Conservation (phyloP, 176 grass and related monocot genomes). For the Puya raimondii region DNA sequence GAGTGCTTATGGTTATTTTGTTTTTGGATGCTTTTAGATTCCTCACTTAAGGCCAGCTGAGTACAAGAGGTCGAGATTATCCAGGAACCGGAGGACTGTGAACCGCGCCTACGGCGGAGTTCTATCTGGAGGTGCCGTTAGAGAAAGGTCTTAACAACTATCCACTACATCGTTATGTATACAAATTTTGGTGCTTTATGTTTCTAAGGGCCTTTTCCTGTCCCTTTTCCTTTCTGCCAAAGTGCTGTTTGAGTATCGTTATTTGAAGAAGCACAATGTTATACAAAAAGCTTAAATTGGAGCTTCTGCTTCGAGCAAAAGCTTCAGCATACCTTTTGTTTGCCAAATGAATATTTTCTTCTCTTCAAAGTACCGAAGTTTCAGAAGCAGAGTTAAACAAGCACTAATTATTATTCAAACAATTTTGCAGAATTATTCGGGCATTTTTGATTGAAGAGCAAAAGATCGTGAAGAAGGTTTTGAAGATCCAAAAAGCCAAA, state of each 20-base stretch:
- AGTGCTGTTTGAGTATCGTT: no score
- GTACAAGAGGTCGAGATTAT: slow-evolving; percentile 6
- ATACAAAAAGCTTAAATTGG: no score
- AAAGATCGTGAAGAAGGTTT: slow-evolving; percentile 10
- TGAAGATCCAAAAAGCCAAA: slow-evolving; percentile 14
- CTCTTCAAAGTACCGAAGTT: no score
- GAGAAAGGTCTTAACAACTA: slow-evolving; percentile 4
- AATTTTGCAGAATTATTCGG: slow-evolving; percentile 4
- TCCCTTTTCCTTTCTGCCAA: background rate
- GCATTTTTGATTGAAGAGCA: slow-evolving; percentile 10
- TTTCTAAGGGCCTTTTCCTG: background rate
- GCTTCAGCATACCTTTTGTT: no score
- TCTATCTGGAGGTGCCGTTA: background rate
- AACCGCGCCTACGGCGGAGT: slow-evolving; percentile 5
- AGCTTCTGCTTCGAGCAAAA: no score
- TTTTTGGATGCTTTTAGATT: slow-evolving; percentile 5
- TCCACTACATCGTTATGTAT: background rate
- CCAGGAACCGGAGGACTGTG: background rate
- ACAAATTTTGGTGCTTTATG: background rate
- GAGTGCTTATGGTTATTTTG: background rate
- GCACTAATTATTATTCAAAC: background rate
- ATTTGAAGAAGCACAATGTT: no score
- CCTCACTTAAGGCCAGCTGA: slow-evolving; percentile 9
- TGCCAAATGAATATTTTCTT: no score
- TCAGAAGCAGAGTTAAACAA: no score